phyloP scores from a whole-genome alignment of 2,329 filamentous ascomycete genomes.

The Aspergillus tanneri region DNA sequence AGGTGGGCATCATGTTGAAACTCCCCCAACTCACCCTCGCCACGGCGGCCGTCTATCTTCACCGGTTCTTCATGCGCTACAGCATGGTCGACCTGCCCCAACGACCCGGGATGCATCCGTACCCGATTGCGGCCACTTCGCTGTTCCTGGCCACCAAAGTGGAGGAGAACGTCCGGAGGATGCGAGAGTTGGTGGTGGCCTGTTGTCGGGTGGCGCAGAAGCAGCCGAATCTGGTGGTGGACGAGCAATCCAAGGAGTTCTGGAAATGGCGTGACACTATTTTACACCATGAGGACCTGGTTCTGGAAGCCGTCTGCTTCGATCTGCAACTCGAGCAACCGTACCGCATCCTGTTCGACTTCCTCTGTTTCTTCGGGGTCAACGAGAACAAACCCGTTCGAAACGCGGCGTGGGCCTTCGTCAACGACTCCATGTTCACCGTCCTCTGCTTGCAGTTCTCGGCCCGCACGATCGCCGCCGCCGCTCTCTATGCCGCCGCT shows the following conservation, averaged over 20 bases:
- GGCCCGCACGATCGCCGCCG: conserved; percentile 77
- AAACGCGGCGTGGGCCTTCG: conserved; percentile 88
- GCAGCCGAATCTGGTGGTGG: conserved; percentile 82
- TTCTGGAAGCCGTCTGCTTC: conserved; percentile 90
- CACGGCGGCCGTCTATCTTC: conserved; percentile 91
- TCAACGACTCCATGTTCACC: conserved; percentile 86
- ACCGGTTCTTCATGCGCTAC: conserved; percentile 90
- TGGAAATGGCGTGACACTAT: conserved; percentile 98
- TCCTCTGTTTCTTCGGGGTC: conserved; percentile 69
- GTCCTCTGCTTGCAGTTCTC: conserved; percentile 78
- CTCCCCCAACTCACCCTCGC: conserved; percentile 88
- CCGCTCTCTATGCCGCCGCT: conserved; percentile 82
- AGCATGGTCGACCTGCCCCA: conserved; percentile 73
- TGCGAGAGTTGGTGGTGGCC: conserved; percentile 88
- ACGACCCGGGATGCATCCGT: conserved; percentile 76
- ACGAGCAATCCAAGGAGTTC: conserved; percentile 97
- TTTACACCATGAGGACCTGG: conserved; percentile 83
- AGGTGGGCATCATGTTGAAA: conserved; percentile 88
- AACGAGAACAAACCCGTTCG: conserved; percentile 78
- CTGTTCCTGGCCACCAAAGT: conserved; percentile 96
- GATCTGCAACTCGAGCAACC: conserved; percentile 89
- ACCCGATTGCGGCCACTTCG: conserved; percentile 86
- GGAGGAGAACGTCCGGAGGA: conserved; percentile 94
- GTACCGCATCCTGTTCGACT: conserved; percentile 78
- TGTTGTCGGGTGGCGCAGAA: conserved; percentile 95